Evolutionary conservation across 2,329 filamentous ascomycete species (phyloP), one percentile per base, ranked within the genome.

Genomic region (Aquanectria penicillioides): DNA sequence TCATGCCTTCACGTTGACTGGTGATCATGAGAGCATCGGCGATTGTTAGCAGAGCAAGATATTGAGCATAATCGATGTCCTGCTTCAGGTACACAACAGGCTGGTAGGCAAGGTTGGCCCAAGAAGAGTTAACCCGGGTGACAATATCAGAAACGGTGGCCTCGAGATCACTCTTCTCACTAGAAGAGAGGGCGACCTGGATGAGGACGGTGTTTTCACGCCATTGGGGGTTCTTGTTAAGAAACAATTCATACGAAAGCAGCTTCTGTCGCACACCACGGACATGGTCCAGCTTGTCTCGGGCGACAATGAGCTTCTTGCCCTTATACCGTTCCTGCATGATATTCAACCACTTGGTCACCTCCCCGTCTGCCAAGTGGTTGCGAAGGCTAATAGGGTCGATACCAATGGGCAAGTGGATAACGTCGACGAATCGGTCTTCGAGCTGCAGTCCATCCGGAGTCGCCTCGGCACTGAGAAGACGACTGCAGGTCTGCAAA

Each of bases 1-100:
- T 98, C 95, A 98, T 98, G 62, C 94, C 94, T 74, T 98, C 94
- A 49, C 95, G 92, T 68, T 98, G 88, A 72, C 93, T 96, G 2
- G 94, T 96, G 70, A 98, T 95, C 86, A 97, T 95, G 46, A 98
- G 81, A 3, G 90, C 91, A 77, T 98, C 94, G 2, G 94, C 95
- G 49, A 96, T 89, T 3, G 92, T 93, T 41, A 97, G 83, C 7
- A 98, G 81, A 2, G 94, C 94, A n/a, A 98, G 84, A 70, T 97
- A 98, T 72, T 97, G 94, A 0, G 91, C 83, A 72, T 97, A 97
- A 57, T 92, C 89, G 59, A 98, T 95, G 69, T 98, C 94, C 75
- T 98, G 94, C 76, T 96, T 94, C 50, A 98, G 81, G 75, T 97
- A 97, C 6, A 97, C 91, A 10, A 98, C 85, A 1, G 94, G 94